Evolutionary conservation across 2,329 filamentous ascomycete species (phyloP), one percentile per base, ranked within the genome.

Genomic region (Sporothrix inflata): DNA sequence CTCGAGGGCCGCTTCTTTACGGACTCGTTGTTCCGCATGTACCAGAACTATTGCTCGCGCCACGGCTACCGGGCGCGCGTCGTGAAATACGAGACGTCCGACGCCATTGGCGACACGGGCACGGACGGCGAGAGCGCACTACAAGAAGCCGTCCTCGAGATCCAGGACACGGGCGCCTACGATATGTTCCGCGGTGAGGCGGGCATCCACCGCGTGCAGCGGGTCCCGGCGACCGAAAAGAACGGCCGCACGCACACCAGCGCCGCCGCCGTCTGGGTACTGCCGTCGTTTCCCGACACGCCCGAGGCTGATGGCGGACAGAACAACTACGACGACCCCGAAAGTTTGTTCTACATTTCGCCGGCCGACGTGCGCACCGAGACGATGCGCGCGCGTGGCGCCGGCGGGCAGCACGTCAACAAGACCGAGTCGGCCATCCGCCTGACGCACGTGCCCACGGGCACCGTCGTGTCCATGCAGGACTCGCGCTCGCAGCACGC

Each of bases 401-500:
- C 96, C 0, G 96, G 96, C 42, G 96, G 96, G 0, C 96, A 99
- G 83, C 96, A 99, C 82, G 96, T 99, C 79, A 99, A 99, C 83
- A 98, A 95, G 81, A 99, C 96, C 0, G 96, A 99, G 83, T 97
- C 94, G 40, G 96, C 96, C 3, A 93, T 99, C 74, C 91, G 96
- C 11, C 86, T 99, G 77, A 98, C 94, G 1, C 96, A 99, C 83
- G 82, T 92, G 7, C 96, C 96, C 1, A 97, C 94, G 0, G 92
- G 92, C 60, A 96, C 90, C 0, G 89, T 93, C 1, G 94, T 98
- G 16, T 91, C 91, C 14, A 97, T 98, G 87, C 96, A 99, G 81
- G 96, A 99, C 80, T 91, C 90, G 70, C 89, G 96, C 71, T 97
- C 94, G 57, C 96, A 99, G 83, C 90, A 93, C 76, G 89, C 93